Conservation (phyloP, 164 flowering plant genomes). For the Chimonanthus salicifolius region DNA sequence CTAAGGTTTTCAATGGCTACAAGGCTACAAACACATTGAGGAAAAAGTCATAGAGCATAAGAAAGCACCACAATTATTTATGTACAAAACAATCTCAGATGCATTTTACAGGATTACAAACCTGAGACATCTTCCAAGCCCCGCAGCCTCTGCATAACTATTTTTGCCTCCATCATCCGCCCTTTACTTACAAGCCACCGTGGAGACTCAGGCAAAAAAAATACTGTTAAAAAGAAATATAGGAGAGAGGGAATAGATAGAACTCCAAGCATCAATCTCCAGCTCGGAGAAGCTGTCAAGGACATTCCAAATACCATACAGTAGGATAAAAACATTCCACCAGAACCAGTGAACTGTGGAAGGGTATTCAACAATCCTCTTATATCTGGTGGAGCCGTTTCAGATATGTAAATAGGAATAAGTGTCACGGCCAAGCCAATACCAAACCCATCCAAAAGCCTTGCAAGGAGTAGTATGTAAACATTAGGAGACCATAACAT, state of each 20-base stretch:
- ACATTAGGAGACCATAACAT: conserved; percentile 97
- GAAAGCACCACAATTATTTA: not conserved
- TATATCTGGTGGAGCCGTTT: conserved; percentile 89
- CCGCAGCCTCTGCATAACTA: conserved; percentile 69
- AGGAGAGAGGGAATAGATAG: conserved; percentile 73
- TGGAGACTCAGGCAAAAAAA: conserved; percentile 94
- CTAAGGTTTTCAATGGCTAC: not conserved
- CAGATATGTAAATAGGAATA: conserved; percentile 84
- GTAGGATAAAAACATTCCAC: conserved; percentile 84
- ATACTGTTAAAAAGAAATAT: conserved; percentile 54
- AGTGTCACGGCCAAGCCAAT: conserved; percentile 86
- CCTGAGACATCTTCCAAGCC: conserved; percentile 95
- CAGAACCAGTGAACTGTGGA: conserved; percentile 87
- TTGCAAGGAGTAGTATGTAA: conserved; percentile 61
- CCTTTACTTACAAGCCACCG: conserved; percentile 98
- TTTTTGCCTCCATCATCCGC: conserved; percentile 76
- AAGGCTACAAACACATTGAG: not conserved
- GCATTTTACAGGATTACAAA: conserved; percentile 12
- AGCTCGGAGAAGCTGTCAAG: conserved; percentile 49
- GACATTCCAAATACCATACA: conserved; percentile 94
- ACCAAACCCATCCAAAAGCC: conserved; percentile 88
- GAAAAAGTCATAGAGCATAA: not conserved
- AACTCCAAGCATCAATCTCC: conserved; percentile 92
- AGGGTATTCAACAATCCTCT: conserved; percentile 82
- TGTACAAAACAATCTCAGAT: not conserved